Evolutionary conservation across 768 basidiomycete genomes (phyloP).

Genomic region (Tylopilus sp.): DNA sequence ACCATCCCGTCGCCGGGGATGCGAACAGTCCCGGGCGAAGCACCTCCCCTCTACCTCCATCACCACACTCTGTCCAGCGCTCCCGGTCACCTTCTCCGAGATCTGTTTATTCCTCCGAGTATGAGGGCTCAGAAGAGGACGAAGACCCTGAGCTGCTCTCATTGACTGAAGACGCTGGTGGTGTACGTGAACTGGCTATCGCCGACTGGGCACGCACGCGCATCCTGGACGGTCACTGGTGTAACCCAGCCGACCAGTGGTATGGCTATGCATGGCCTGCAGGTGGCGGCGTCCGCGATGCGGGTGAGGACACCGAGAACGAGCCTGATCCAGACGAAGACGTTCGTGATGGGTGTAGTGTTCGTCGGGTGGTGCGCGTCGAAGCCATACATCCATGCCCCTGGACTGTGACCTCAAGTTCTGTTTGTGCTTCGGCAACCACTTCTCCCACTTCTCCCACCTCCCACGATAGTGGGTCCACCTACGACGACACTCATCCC

Average conservation of each 20-base stretch:
- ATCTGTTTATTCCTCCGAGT: slow-evolving; percentile 30
- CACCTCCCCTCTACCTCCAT: slow-evolving; percentile 26
- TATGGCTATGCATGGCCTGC: slow-evolving; percentile 45
- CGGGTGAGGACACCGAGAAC: slow-evolving; percentile 26
- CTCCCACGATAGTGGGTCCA: slow-evolving; percentile 6
- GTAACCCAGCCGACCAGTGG: slow-evolving; percentile 70
- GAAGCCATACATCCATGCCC: slow-evolving; percentile 53
- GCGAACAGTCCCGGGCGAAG: slow-evolving; percentile 20
- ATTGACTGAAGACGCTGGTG: slow-evolving; percentile 44
- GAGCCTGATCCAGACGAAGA: slow-evolving; percentile 27
- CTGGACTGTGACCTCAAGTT: slow-evolving; percentile 42
- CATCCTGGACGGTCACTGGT: slow-evolving; percentile 75
- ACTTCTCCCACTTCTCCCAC: slow-evolving; percentile 22
- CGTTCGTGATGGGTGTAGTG: slow-evolving; percentile 12
- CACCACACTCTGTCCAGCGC: slow-evolving; percentile 24
- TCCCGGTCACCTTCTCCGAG: slow-evolving; percentile 32
- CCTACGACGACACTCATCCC: slow-evolving; percentile 43
- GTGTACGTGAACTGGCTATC: slow-evolving; percentile 54
- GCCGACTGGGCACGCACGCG: slow-evolving; percentile 69
- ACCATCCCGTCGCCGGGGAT: slow-evolving; percentile 7
- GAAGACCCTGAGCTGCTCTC: slow-evolving; percentile 43
- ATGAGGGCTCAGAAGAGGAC: slow-evolving; percentile 39
- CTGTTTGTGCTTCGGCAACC: slow-evolving; percentile 5
- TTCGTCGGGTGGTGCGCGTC: slow-evolving; percentile 20
- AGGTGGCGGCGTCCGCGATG: slow-evolving; percentile 30